Base-by-base conservation (phyloP, 2,329 filamentous ascomycete species). In the Claviceps paspali region DNA sequence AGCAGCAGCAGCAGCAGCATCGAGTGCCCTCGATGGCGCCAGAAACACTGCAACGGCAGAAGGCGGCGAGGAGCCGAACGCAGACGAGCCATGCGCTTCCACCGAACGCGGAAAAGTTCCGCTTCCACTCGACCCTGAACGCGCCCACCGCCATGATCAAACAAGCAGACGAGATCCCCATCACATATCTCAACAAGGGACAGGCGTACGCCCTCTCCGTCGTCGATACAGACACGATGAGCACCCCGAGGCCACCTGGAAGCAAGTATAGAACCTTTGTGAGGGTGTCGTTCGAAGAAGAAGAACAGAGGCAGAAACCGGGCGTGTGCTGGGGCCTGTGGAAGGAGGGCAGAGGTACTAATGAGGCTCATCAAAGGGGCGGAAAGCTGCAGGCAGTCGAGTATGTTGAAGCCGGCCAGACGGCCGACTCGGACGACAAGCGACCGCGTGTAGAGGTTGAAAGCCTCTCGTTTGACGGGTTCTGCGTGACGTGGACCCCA, bases 181-280 rank as follows among this genome's bases (percentile, higher is more conserved):
- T 96, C n/a, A 95, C 88, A 0, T 98, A 98, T 54, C 71, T 98
- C 14, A 98, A 98, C 63, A 96, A 96, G 59, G 87, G 88, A 18
- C 88, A 96, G 55, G 84, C 86, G 12, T 98, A 98, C 55, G 82
- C 83, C 0, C 65, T 98, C 14, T 82, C 82, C 2, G 72, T 98
- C 21, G 66, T 82, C 33, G 91, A 98, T 52, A 91, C 82, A 0
- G 65, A 68, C 5, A n/a, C n/a, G n/a, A 73, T 80, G 2, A 64
- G 69, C 2, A 60, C 78, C 4, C 68, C 73, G 2, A 62, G 71
- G 24, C 56, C 64, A 0, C 70, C 70, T 4, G 77, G 76, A 7
- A 65, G 79, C 11, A 80, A 73, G 46, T 95, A 95, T 54, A 76
- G 91, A 38, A 96, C 88, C 0, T 94, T 81, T 53, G 74, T 98